Conservation (phyloP, 176 grass and related monocot genomes). For the Tillandsia leiboldiana region DNA sequence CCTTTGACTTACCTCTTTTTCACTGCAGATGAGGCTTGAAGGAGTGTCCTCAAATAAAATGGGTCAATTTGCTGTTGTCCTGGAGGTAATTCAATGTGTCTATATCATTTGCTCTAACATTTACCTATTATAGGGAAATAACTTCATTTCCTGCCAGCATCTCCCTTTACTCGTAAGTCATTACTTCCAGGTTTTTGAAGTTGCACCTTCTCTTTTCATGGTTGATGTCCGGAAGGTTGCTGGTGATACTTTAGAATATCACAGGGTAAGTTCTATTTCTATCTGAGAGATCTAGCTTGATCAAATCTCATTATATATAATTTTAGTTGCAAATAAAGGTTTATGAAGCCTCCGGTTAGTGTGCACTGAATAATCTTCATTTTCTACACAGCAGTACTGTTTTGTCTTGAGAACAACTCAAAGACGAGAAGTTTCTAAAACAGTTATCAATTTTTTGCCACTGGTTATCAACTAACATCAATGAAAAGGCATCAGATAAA, state of each 20-base stretch:
- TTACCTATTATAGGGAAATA: neutral
- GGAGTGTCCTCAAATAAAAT: constrained; percentile 44
- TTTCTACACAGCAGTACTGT: no score
- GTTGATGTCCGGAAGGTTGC: constrained; percentile 90
- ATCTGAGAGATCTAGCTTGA: neutral
- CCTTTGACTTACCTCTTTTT: constrained; percentile 10
- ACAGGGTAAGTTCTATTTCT: constrained; percentile 49
- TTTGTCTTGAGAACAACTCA: no score
- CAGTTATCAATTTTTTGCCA: no score
- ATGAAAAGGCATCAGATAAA: neutral
- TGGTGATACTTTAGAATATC: constrained; percentile 90
- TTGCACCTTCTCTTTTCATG: constrained; percentile 92
- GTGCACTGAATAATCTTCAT: no score
- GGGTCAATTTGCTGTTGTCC: constrained; percentile 72
- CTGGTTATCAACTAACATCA: neutral
- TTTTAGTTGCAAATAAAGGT: no score
- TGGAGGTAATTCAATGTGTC: constrained; percentile 50
- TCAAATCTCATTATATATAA: no score
- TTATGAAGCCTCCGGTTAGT: no score
- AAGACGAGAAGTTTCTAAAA: no score
- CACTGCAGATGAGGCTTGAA: constrained; percentile 69
- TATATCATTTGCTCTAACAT: constrained; percentile 3
- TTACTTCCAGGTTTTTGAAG: constrained; percentile 73
- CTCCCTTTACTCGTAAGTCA: constrained; percentile 18
- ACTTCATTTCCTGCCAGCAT: neutral